phyloP scores from a whole-genome alignment of 78 protist species.

The Polysphondylium violaceum region DNA sequence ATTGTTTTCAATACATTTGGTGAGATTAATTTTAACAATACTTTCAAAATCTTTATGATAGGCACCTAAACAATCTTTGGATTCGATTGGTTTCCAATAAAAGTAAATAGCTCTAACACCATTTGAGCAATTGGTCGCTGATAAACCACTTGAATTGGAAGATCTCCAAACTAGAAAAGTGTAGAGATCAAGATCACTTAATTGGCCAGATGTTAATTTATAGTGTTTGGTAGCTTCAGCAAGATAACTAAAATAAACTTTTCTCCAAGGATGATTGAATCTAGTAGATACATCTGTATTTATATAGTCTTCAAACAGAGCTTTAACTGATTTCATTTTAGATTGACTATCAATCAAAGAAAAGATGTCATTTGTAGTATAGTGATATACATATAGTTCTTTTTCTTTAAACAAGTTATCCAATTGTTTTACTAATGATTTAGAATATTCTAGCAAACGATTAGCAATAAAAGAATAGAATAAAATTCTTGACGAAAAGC shows the following conservation, averaged over 20 bases:
- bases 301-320: constrained; percentile 52
- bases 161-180: constrained; percentile 37
- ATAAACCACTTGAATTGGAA: not conserved
- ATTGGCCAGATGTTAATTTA: not conserved
- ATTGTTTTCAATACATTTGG: too few relatives aligned
- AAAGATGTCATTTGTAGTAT: not conserved
- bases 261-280: constrained; percentile 77
- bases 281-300: not conserved
- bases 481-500: too few relatives aligned
- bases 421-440: not conserved
- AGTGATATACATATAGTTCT: not conserved
- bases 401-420: not conserved
- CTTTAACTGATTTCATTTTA: not conserved
- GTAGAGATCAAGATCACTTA: constrained; percentile 55
- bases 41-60: constrained; percentile 23
- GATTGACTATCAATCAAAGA: not conserved
- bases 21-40: too few relatives aligned
- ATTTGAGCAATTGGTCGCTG: not conserved
- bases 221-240: not conserved
- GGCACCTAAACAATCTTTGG: not conserved
- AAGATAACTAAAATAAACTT: constrained; percentile 13
- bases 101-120: constrained; percentile 9
- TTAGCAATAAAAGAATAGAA: constrained; percentile 14
- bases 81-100: constrained; percentile 17
- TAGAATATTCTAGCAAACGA: too few relatives aligned